These are phyloP conservation scores for Diaporthe batatas DNA, from an alignment of 2,329 filamentous ascomycete genomes.

Conservation along the genomic window DNA sequence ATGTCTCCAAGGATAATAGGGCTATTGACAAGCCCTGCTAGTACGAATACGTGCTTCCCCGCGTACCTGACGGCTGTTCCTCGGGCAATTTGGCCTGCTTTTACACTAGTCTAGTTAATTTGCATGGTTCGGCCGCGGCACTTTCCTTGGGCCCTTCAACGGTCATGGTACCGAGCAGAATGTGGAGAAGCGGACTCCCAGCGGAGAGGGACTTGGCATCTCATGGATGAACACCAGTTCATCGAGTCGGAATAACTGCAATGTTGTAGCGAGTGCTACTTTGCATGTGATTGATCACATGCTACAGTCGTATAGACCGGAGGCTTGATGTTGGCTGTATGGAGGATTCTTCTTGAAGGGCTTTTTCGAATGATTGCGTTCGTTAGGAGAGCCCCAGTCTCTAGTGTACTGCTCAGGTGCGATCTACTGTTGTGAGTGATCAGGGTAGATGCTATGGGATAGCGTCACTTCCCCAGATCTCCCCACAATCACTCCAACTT, in stretches of 20 bases:
- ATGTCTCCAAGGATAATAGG: not conserved
- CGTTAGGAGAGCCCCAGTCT: not conserved
- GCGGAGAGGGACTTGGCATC: constrained; percentile 11
- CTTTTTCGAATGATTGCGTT: too few relatives aligned
- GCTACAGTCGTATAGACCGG: too few relatives aligned
- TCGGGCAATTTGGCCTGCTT: constrained; percentile 3
- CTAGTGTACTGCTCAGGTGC: not conserved
- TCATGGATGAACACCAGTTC: constrained; percentile 1
- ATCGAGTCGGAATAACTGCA: not conserved
- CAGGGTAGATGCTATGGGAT: not conserved
- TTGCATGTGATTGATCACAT: not conserved
- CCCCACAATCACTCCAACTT: not conserved
- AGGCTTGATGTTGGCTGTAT: too few relatives aligned
- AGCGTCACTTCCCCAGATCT: constrained; percentile 26
- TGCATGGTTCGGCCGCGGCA: constrained; percentile 1
- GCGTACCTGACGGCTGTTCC: constrained; percentile 23
- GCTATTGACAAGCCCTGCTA: not conserved
- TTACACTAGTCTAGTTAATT: constrained; percentile 4
- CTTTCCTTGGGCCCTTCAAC: not conserved
- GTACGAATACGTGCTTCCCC: not conserved
- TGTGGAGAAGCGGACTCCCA: not conserved
- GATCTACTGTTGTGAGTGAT: not conserved
- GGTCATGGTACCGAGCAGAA: not conserved
- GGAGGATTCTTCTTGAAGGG: not conserved
- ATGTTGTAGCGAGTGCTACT: constrained; percentile 4